Conservation (phyloP, 1,284 basidiomycete genomes). For the Rhodotorula sp. region DNA sequence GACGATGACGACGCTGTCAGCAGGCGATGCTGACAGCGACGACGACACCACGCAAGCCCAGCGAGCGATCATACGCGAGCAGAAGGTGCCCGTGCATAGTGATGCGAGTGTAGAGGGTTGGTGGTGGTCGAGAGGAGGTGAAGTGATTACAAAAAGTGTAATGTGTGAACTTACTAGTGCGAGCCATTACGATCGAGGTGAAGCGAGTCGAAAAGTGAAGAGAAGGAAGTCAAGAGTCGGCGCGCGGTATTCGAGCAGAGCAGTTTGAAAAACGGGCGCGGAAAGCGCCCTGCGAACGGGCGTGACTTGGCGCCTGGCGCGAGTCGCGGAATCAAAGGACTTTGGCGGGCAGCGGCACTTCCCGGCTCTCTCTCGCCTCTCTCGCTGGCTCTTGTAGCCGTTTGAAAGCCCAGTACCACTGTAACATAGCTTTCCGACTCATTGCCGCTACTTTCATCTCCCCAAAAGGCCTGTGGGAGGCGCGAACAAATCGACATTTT, state of each 20-base stretch:
- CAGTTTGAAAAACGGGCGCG: neutral
- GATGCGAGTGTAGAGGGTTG: neutral
- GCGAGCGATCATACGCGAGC: neutral
- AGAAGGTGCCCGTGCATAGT: no score
- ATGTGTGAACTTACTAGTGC: neutral
- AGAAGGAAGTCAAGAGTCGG: neutral
- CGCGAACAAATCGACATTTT: neutral
- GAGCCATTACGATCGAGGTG: neutral
- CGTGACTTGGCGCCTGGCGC: slow-evolving; percentile 2
- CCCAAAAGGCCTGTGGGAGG: neutral
- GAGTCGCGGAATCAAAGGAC: neutral
- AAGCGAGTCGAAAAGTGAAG: slow-evolving; percentile 1
- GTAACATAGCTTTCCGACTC: no score
- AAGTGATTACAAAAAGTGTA: slow-evolving; percentile 8
- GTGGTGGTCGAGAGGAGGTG: neutral
- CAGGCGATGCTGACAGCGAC: slow-evolving; percentile 17
- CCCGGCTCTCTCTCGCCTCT: neutral
- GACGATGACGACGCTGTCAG: neutral
- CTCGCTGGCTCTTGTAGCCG: neutral
- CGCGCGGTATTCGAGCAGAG: neutral
- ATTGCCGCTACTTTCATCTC: neutral
- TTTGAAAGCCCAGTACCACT: neutral
- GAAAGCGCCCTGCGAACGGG: neutral
- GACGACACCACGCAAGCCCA: neutral
- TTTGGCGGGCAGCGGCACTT: neutral